These are phyloP conservation scores for Didymella keratinophila DNA, from an alignment of 2,329 filamentous ascomycete genomes.

Conservation along the genomic window DNA sequence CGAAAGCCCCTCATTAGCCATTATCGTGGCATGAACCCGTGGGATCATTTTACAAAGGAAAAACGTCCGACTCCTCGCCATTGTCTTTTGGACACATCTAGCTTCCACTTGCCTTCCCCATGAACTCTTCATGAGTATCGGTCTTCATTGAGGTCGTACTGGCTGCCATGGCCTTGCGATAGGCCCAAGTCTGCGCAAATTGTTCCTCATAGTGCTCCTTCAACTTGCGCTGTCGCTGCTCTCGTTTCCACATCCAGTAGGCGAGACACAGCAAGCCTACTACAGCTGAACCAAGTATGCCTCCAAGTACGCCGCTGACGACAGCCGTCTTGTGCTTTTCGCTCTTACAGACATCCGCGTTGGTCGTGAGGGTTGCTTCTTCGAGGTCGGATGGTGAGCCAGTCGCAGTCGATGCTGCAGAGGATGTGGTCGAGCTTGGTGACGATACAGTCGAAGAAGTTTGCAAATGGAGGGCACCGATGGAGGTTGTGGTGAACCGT, in stretches of 20 bases:
- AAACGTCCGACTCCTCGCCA: not conserved
- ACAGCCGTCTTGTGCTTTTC: slow-evolving; percentile 33
- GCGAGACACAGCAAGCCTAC: slow-evolving; percentile 26
- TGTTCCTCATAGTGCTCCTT: slow-evolving; percentile 49
- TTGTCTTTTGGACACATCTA: not conserved
- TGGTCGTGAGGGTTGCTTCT: slow-evolving; percentile 11
- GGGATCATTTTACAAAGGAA: not conserved
- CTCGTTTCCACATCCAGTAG: slow-evolving; percentile 39
- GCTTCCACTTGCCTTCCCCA: slow-evolving; percentile 2
- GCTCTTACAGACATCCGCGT: slow-evolving; percentile 22
- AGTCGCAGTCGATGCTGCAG: slow-evolving; percentile 16
- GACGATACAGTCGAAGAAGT: slow-evolving; percentile 17
- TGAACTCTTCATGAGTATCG: slow-evolving; percentile 8
- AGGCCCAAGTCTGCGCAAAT: slow-evolving; percentile 39
- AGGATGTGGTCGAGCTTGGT: slow-evolving; percentile 11
- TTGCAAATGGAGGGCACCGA: slow-evolving; percentile 35
- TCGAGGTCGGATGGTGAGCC: slow-evolving; percentile 9
- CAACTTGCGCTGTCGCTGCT: slow-evolving; percentile 41
- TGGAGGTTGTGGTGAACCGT: slow-evolving; percentile 30
- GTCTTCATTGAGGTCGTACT: slow-evolving; percentile 17
- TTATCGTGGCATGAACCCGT: slow-evolving; percentile 1
- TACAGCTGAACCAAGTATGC: slow-evolving; percentile 34
- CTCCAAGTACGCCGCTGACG: slow-evolving; percentile 39
- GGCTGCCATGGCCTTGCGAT: slow-evolving; percentile 33
- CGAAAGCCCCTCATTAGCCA: slow-evolving; percentile 6